Evolutionary conservation across 2,329 filamentous ascomycete species (phyloP).

Genomic region (Colletotrichum viniferum): DNA sequence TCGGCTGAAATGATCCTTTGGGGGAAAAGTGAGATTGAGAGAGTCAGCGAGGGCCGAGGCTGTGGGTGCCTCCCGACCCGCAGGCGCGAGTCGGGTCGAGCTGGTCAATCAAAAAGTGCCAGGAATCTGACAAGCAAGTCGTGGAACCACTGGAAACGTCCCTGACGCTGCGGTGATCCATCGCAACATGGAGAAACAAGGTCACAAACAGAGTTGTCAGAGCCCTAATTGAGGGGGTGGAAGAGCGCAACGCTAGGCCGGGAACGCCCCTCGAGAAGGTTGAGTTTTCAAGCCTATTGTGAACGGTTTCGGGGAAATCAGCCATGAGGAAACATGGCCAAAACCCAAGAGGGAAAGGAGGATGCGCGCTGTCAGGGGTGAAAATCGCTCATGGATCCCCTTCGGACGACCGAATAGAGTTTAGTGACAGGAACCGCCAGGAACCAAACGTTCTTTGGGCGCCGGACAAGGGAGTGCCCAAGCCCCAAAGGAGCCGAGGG

Average conservation of each 20-base stretch:
- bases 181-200: not conserved
- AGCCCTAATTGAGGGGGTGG: not conserved
- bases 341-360: not conserved
- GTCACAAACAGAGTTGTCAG: not conserved
- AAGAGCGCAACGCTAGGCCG: not conserved
- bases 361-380: conserved; percentile 7
- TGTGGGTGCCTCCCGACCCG: not conserved
- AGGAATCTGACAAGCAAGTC: conserved; percentile 14
- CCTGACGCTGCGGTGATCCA: not conserved
- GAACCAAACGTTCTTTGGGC: conserved; percentile 16
- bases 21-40: not conserved
- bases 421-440: conserved; percentile 17
- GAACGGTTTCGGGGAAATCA: not conserved
- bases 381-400: conserved; percentile 17
- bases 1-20: not conserved
- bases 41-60: not conserved
- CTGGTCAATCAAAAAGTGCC: conserved; percentile 13
- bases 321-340: conserved; percentile 7
- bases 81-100: not conserved
- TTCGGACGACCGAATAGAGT: not conserved
- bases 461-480: not conserved
- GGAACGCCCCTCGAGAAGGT: not conserved
- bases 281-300: not conserved
- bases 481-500: not conserved
- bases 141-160: conserved; percentile 5